Evolutionary conservation across 768 basidiomycete genomes (phyloP), one percentile per base, ranked within the genome.

Genomic region (Mycena leptocephala): DNA sequence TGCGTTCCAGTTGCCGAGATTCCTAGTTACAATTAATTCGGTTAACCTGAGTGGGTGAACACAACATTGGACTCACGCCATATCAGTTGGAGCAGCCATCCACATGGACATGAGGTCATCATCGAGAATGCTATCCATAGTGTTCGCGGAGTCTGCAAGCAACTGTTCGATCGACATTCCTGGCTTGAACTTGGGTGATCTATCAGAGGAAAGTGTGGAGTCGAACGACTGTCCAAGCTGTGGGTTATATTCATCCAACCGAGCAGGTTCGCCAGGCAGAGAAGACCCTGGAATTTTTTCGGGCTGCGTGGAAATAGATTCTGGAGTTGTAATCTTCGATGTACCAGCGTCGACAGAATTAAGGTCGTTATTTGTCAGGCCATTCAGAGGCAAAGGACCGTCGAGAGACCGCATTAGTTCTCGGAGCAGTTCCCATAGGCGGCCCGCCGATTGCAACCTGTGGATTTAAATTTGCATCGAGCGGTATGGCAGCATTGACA

Each of bases 51-150:
- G 7, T 11, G n/a, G 3, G 28, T 33, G 62, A 33, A 6, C 10
- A 48, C 1, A 13, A 28, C 7, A 39, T 10, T 8, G 10, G 11
- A 18, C 43, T 51, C 20, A 74, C 65, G 46, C n/a, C 14, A 74
- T 37, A 48, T 74, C 72, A n/a, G 65, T 61, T 10, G 65, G 72
- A 22, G 32, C 43, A n/a, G 72, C 72, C 61, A 72, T 63, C 70
- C 70, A 72, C 70, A 72, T 63, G n/a, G 70, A 58, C 63, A 65
- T 65, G 51, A 65, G 22, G 14, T 73, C 72, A 5, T 73, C 72
- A n/a, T 73, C 72, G 35, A 66, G 22, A 10, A n/a, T n/a, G n/a
- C n/a, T n/a, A n/a, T n/a, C n/a, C n/a, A 61, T 35, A 14, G 11
- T 24, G 26, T 41, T 59, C 56, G 39, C 8, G 5, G 43, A 2